Conservation (phyloP, 2,329 filamentous ascomycete genomes). For the Botrytis medusae region DNA sequence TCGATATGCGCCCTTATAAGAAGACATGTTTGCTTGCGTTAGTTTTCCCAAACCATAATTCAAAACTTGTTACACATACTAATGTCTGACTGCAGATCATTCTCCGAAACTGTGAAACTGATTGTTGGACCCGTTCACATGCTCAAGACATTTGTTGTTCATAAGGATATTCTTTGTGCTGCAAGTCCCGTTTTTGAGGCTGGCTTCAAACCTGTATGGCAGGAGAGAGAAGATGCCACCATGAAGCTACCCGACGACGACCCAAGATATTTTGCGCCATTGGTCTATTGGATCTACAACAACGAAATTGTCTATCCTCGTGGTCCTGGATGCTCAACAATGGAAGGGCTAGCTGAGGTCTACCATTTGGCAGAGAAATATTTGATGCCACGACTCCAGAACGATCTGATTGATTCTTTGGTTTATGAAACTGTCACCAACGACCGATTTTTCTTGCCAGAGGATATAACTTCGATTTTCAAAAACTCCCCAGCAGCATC, state of each 20-base stretch:
- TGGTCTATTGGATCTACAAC: constrained; percentile 14
- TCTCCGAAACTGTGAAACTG: constrained; percentile 9
- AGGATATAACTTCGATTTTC: rapidly evolving
- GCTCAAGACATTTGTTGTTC: constrained; percentile 4
- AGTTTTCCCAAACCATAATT: not conserved
- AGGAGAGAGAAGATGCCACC: not conserved
- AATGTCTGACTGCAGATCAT: not conserved
- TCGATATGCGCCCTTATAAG: not conserved
- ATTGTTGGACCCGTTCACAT: not conserved
- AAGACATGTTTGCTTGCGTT: not conserved
- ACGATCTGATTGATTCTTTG: not conserved
- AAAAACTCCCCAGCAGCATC: not conserved
- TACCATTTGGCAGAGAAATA: not conserved
- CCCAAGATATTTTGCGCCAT: not conserved
- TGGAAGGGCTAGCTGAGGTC: not conserved
- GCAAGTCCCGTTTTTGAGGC: constrained; percentile 24
- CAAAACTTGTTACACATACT: not conserved
- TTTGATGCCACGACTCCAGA: constrained; percentile 2
- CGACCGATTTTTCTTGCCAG: rapidly evolving
- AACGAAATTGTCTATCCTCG: not conserved
- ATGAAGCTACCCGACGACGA: constrained; percentile 19
- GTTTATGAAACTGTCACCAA: not conserved
- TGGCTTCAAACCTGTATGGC: constrained; percentile 23
- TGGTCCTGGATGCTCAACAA: rapidly evolving
- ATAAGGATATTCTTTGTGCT: constrained; percentile 25